phyloP scores from a whole-genome alignment of 169 alveolate species.

The Cryptosporidium felis region DNA sequence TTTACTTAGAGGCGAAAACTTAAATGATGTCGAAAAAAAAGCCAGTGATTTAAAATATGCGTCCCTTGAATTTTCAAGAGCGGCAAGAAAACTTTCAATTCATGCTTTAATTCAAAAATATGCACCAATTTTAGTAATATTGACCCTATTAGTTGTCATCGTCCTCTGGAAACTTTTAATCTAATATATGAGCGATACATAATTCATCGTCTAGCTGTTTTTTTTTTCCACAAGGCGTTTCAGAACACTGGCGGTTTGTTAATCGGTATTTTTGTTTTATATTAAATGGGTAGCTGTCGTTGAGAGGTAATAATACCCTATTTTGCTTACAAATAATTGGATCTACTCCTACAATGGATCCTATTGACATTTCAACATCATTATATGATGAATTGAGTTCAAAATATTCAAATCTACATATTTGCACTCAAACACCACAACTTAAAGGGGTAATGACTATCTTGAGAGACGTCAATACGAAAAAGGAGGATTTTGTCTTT shows the following conservation, averaged over 20 bases:
- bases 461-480: conserved; percentile 54
- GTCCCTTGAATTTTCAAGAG: conserved; percentile 66
- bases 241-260: too few species aligned
- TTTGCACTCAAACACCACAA: conserved; percentile 64
- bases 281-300: too few species aligned
- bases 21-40: conserved; percentile 65
- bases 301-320: too few species aligned
- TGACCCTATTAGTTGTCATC: conserved; percentile 23
- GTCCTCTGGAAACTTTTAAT: conserved; percentile 61
- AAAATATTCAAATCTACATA: background rate
- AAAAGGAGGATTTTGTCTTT: conserved; percentile 52
- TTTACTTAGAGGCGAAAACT: conserved; percentile 75
- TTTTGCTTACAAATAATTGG: too few species aligned
- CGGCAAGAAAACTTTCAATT: conserved; percentile 73
- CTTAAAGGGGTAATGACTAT: conserved; percentile 67
- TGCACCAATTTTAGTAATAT: conserved; percentile 71
- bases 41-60: conserved; percentile 70
- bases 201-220: too few species aligned
- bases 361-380: background rate
- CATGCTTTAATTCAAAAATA: conserved; percentile 75
- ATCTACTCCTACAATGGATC: too few species aligned
- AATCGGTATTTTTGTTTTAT: too few species aligned
- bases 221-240: too few species aligned
- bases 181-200: too few species aligned
- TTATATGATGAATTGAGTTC: conserved; percentile 19